Conservation (phyloP, 345 rosid genomes). For the Salix viminalis region DNA sequence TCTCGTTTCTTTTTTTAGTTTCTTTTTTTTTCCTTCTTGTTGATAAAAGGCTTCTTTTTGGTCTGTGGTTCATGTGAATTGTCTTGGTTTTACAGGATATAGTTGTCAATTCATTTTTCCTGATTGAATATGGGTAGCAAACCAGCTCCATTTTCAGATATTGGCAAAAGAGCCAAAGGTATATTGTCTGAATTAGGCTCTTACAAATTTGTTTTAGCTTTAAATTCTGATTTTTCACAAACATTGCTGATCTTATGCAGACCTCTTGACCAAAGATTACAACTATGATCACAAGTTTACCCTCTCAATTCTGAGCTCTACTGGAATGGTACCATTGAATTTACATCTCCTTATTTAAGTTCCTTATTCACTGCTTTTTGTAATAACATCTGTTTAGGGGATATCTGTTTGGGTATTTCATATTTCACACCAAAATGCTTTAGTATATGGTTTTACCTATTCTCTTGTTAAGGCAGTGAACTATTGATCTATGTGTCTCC, state of each 20-base stretch:
- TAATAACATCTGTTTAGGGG: background rate
- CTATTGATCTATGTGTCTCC: background rate
- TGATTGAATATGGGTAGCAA: constrained; percentile 48
- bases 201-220: background rate
- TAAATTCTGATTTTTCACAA: constrained; percentile 4
- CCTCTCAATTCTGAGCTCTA: constrained; percentile 45
- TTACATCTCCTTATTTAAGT: background rate
- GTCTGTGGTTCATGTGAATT: background rate
- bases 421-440: background rate
- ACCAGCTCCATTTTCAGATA: constrained; percentile 72
- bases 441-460: background rate
- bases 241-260: constrained; percentile 37
- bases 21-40: background rate
- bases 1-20: too few species aligned
- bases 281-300: constrained; percentile 71
- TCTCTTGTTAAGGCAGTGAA: background rate
- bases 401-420: background rate
- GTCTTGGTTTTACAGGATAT: constrained; percentile 11
- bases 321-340: constrained; percentile 54
- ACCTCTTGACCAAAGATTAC: constrained; percentile 68
- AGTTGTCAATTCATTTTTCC: constrained; percentile 10
- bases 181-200: background rate
- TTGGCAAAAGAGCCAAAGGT: constrained; percentile 81
- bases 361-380: background rate
- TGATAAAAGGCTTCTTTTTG: background rate